phyloP scores from a whole-genome alignment of 257 asterid species.

The Cordia subcordata region DNA sequence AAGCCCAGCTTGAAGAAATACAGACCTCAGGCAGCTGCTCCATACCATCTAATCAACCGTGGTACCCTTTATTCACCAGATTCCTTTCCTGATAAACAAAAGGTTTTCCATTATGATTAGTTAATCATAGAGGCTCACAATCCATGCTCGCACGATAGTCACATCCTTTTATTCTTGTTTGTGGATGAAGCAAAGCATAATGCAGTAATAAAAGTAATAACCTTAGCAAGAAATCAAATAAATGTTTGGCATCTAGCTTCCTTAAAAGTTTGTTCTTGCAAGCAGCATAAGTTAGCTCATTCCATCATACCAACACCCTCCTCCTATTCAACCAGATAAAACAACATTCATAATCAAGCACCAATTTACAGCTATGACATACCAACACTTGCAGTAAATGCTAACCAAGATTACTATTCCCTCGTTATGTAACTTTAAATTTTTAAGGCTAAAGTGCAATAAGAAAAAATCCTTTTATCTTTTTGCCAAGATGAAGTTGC shows the following conservation, averaged over 20 bases:
- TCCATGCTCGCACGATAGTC: neutral
- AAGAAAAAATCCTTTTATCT: too few relatives aligned
- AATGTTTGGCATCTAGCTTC: neutral
- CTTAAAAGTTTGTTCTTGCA: neutral
- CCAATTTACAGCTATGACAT: neutral
- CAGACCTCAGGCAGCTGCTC: slow-evolving; percentile 56
- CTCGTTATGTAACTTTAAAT: neutral
- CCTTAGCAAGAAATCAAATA: neutral
- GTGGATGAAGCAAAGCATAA: too few relatives aligned
- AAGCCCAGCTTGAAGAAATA: slow-evolving; percentile 36
- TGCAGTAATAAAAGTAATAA: neutral
- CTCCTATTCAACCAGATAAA: too few relatives aligned
- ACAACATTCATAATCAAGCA: neutral
- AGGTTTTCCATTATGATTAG: too few relatives aligned
- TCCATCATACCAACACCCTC: too few relatives aligned
- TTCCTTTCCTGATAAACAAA: slow-evolving; percentile 5
- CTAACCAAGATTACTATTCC: neutral
- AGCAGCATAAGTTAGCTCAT: neutral
- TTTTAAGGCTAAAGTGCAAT: too few relatives aligned
- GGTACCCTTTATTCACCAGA: slow-evolving; percentile 3
- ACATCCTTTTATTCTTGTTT: too few relatives aligned
- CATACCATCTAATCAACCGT: slow-evolving; percentile 74
- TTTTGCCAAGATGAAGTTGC: too few relatives aligned
- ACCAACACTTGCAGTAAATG: too few relatives aligned
- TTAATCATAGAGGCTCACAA: neutral